Evolutionary conservation across 768 basidiomycete genomes (phyloP).

Genomic region (Pisolithus tinctorius): DNA sequence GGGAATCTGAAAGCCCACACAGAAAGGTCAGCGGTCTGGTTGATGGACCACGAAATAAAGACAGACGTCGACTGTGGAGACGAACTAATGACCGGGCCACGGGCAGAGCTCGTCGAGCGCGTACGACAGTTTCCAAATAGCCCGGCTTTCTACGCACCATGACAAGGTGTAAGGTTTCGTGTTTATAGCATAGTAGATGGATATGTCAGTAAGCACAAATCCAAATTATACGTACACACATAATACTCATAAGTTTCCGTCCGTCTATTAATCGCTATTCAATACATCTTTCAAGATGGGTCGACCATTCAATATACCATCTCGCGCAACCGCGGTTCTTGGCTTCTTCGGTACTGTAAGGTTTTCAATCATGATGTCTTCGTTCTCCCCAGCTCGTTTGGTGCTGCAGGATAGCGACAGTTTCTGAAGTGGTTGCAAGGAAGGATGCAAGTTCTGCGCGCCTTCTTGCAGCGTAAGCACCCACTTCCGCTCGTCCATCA

Average conservation of each 20-base stretch:
- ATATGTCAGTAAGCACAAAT: too few relatives aligned
- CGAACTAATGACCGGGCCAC: too few relatives aligned
- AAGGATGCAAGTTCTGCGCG: constrained; percentile 49
- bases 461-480: constrained; percentile 48
- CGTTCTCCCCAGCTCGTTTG: constrained; percentile 4
- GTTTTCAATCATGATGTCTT: constrained; percentile 3
- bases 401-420: not conserved
- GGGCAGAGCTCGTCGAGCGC: too few relatives aligned
- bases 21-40: not conserved
- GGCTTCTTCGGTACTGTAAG: constrained; percentile 31
- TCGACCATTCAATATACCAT: constrained; percentile 46
- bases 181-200: too few relatives aligned
- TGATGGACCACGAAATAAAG: not conserved
- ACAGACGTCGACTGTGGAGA: too few relatives aligned
- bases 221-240: too few relatives aligned
- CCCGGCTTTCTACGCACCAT: too few relatives aligned
- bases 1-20: not conserved
- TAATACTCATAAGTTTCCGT: too few relatives aligned
- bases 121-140: too few relatives aligned
- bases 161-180: too few relatives aligned
- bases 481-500: constrained; percentile 75
- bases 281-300: constrained; percentile 58
- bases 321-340: constrained; percentile 24
- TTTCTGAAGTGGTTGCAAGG: constrained; percentile 14
- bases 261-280: constrained; percentile 29